These are phyloP conservation scores for Juncus effusus DNA, from an alignment of 176 grass and related monocot species.

Conservation along the genomic window DNA sequence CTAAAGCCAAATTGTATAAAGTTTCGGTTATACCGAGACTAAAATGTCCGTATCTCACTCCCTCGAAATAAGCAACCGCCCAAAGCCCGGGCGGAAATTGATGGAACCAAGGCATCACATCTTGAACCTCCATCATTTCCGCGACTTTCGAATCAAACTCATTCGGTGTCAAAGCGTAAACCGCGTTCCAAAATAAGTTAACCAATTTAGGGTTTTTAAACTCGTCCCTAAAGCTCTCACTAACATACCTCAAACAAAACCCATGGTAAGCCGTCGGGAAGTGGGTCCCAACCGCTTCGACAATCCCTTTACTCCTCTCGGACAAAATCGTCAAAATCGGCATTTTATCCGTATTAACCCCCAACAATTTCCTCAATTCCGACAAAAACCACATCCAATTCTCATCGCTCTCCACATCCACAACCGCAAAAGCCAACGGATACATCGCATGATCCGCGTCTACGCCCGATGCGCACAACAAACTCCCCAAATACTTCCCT, in stretches of 20 bases:
- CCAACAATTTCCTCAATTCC: slow-evolving; percentile 88
- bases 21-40: slow-evolving; percentile 74
- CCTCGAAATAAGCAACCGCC: slow-evolving; percentile 87
- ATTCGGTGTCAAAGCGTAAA: slow-evolving; percentile 70
- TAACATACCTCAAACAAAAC: slow-evolving; percentile 84
- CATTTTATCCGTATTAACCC: slow-evolving; percentile 97
- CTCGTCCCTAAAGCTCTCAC: slow-evolving; percentile 87
- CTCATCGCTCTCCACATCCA: slow-evolving; percentile 81
- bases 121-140: slow-evolving; percentile 92
- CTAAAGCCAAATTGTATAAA: slow-evolving; percentile 80
- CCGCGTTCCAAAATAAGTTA: slow-evolving; percentile 89
- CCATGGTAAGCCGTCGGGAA: slow-evolving; percentile 86
- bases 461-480: slow-evolving; percentile 89
- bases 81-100: slow-evolving; percentile 82
- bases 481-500: slow-evolving; percentile 93
- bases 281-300: slow-evolving; percentile 63
- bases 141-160: slow-evolving; percentile 84
- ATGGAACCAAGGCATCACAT: slow-evolving; percentile 84
- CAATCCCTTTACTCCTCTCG: slow-evolving; percentile 59
- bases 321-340: slow-evolving; percentile 81
- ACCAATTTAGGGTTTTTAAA: slow-evolving; percentile 98
- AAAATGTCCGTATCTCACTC: slow-evolving; percentile 84
- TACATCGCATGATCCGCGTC: slow-evolving; percentile 79
- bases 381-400: slow-evolving; percentile 98
- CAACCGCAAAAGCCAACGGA: slow-evolving; percentile 82